These are phyloP conservation scores for Microbotryum intermedium DNA, from an alignment of 1,284 basidiomycete species.

Conservation along the genomic window DNA sequence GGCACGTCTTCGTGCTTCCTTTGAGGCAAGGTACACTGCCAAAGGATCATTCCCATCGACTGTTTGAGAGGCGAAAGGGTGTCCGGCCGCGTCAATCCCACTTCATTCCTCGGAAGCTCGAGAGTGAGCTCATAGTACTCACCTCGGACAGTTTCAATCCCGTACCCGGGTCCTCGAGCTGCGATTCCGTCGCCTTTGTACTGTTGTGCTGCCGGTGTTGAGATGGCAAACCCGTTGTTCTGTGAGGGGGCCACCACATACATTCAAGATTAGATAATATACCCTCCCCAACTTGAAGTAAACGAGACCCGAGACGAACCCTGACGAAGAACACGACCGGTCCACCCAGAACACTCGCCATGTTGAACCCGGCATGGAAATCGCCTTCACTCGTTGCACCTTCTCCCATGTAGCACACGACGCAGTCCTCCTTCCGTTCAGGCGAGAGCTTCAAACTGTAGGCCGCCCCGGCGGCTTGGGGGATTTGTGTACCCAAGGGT, in stretches of 20 bases:
- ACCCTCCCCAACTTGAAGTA: conserved; percentile 29
- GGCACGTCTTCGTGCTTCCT: conserved; percentile 67
- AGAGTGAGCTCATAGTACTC: not conserved
- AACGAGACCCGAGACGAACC: conserved; percentile 11
- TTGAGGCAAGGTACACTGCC: conserved; percentile 72
- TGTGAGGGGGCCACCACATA: conserved; percentile 24
- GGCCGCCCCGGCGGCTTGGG: conserved; percentile 76
- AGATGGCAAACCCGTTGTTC: conserved; percentile 70
- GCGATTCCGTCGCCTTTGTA: conserved; percentile 91
- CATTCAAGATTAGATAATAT: not conserved
- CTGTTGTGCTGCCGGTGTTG: conserved; percentile 81
- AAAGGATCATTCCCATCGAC: conserved; percentile 92
- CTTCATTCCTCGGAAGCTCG: not conserved
- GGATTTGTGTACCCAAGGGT: conserved; percentile 89
- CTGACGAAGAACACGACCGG: conserved; percentile 28
- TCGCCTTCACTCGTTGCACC: conserved; percentile 51
- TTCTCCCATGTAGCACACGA: conserved; percentile 83
- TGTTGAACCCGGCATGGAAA: conserved; percentile 49
- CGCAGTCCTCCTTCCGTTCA: conserved; percentile 60
- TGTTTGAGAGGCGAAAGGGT: not conserved
- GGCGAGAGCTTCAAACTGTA: conserved; percentile 79
- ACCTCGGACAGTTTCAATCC: conserved; percentile 68
- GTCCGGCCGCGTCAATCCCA: not conserved
- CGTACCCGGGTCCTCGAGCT: conserved; percentile 84
- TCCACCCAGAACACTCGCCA: conserved; percentile 45